A percentile compares a stretch with the other conserved stretches of the same genome.
Conservation (phyloP, 2,329 filamentous ascomycete species). For the Cryphonectria japonica region DNA sequence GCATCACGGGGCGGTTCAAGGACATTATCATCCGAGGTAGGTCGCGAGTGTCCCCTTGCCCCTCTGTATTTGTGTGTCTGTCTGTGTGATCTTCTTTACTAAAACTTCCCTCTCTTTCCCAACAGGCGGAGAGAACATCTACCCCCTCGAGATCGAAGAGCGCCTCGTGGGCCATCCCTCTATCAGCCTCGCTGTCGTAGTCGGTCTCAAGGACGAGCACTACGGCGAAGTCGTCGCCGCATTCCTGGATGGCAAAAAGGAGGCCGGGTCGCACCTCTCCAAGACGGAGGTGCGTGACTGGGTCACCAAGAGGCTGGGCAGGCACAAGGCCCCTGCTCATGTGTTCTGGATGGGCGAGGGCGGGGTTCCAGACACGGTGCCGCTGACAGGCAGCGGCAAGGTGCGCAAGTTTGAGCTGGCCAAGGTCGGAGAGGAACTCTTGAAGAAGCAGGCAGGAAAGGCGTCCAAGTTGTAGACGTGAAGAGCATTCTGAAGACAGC, state of each 20-base stretch:
- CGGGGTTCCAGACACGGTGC: slow-evolving; percentile 58
- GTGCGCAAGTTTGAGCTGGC: slow-evolving; percentile 70
- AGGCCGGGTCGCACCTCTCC: slow-evolving; percentile 42
- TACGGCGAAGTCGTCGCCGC: slow-evolving; percentile 75
- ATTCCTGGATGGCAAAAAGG: slow-evolving; percentile 55
- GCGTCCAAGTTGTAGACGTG: slow-evolving; percentile 48
- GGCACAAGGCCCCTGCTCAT: slow-evolving; percentile 71
- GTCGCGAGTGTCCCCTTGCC: slow-evolving; percentile 21
- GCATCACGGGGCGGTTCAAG: slow-evolving; percentile 76
- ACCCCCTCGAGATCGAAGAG: slow-evolving; percentile 77
- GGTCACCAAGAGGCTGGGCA: slow-evolving; percentile 64
- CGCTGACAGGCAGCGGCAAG: slow-evolving; percentile 74
- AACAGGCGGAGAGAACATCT: slow-evolving; percentile 71
- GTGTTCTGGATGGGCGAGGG: slow-evolving; percentile 76
- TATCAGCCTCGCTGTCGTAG: slow-evolving; percentile 68
- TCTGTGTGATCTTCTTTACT: not conserved
- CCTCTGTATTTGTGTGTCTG: not conserved
- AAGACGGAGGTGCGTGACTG: slow-evolving; percentile 63
- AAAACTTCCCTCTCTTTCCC: not conserved
- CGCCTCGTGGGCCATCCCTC: slow-evolving; percentile 67
- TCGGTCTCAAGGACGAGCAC: slow-evolving; percentile 70
- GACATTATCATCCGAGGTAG: slow-evolving; percentile 76
- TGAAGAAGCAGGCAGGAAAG: slow-evolving; percentile 51
- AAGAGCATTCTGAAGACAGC: not conserved
- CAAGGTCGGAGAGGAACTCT: slow-evolving; percentile 56